These are phyloP conservation scores for Begonia fuchsioides DNA, from an alignment of 306 rosid genomes.

Conservation along the genomic window DNA sequence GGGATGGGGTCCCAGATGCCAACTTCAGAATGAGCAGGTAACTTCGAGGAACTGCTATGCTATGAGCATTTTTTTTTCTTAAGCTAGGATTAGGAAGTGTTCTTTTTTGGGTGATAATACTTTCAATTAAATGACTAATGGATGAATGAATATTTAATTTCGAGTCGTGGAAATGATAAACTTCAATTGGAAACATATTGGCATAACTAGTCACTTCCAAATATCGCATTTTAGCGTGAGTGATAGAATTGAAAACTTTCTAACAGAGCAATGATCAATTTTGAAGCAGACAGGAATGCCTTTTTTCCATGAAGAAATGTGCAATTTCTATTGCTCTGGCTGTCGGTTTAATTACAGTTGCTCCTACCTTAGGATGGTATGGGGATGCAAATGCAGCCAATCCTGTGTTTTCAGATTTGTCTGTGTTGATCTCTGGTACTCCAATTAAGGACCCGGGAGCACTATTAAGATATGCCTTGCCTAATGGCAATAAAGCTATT, in stretches of 20 bases:
- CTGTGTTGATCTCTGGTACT: conserved; percentile 74
- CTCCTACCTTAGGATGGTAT: conserved; percentile 43
- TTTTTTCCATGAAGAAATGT: conserved; percentile 54
- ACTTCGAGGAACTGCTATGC: neutral
- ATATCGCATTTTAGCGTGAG: too few species aligned
- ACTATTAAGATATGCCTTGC: conserved; percentile 81
- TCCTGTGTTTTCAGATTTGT: too few species aligned
- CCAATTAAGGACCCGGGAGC: conserved; percentile 96
- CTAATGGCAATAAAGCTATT: conserved; percentile 80
- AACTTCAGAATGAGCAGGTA: conserved; percentile 26
- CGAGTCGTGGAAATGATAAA: neutral
- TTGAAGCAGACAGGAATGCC: conserved; percentile 38
- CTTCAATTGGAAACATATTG: neutral
- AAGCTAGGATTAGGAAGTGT: too few species aligned
- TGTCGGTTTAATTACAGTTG: conserved; percentile 64
- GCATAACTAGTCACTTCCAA: neutral
- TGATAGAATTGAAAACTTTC: too few species aligned
- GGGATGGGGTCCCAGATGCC: conserved; percentile 27
- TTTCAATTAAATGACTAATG: too few species aligned
- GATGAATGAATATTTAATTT: neutral
- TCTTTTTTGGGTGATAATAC: too few species aligned
- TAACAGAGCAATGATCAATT: too few species aligned
- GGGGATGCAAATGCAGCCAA: conserved; percentile 46
- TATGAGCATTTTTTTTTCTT: too few species aligned
- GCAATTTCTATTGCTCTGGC: conserved; percentile 71